These are phyloP conservation scores for Canna indica DNA, from an alignment of 176 grass and related monocot genomes.

Conservation along the genomic window DNA sequence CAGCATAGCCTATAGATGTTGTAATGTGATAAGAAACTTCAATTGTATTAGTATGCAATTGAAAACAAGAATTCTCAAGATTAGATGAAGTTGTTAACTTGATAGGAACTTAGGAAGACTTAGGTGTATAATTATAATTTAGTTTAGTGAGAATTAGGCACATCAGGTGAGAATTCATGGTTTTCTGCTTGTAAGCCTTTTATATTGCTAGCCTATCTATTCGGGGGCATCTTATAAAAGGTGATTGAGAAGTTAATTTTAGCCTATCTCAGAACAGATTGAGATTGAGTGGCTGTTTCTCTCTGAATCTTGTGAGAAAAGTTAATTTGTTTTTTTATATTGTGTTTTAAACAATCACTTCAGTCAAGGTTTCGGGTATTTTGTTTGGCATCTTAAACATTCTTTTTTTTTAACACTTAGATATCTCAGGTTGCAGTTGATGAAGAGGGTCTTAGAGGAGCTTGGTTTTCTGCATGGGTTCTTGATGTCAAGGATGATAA, in stretches of 20 bases:
- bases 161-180: not conserved
- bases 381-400: not conserved
- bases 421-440: slow-evolving; percentile 52
- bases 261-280: too few species aligned
- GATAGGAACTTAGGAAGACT: not conserved
- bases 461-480: slow-evolving; percentile 81
- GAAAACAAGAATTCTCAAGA: not conserved
- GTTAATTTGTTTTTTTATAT: not conserved
- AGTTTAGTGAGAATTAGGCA: not conserved
- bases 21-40: not conserved
- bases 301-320: not conserved
- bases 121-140: too few species aligned
- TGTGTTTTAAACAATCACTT: not conserved
- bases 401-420: not conserved
- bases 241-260: too few species aligned
- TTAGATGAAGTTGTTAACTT: not conserved
- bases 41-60: too few species aligned
- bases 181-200: not conserved
- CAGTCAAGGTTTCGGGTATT: not conserved
- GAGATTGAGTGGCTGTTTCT: not conserved
- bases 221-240: too few species aligned
- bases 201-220: not conserved
- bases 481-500: slow-evolving; percentile 69
- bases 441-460: slow-evolving; percentile 31
- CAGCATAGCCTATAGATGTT: not conserved